Conservation (phyloP, 805 yeast species). For the Candida corydali region DNA sequence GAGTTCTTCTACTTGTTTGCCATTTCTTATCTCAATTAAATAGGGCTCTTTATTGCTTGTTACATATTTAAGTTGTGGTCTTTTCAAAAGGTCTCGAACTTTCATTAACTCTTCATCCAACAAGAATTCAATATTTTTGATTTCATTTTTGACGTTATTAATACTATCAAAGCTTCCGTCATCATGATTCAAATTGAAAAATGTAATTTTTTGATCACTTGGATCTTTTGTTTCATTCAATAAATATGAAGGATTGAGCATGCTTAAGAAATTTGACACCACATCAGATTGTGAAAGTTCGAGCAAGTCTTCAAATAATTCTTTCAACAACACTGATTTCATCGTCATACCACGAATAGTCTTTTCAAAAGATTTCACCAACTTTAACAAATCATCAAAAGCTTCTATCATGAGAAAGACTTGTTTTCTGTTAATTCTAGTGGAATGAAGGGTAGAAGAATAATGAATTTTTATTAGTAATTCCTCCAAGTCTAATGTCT, state of each 20-base stretch:
- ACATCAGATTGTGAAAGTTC: constrained; percentile 23
- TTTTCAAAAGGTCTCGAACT: constrained; percentile 43
- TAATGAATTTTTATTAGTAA: constrained; percentile 36
- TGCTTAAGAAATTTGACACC: constrained; percentile 33
- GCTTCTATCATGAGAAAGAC: constrained; percentile 26
- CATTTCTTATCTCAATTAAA: constrained; percentile 69
- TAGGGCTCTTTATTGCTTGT: constrained; percentile 64
- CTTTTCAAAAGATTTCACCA: constrained; percentile 29
- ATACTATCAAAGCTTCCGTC: constrained; percentile 28
- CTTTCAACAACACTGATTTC: constrained; percentile 29
- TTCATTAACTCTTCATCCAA: constrained; percentile 50
- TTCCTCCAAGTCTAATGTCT: constrained; percentile 29
- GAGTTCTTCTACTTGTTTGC: constrained; percentile 46
- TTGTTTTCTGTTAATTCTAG: constrained; percentile 29
- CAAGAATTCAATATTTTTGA: constrained; percentile 40
- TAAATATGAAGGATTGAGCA: constrained; percentile 53
- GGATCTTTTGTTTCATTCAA: constrained; percentile 42
- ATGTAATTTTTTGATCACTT: constrained; percentile 41
- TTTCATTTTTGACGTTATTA: constrained; percentile 28
- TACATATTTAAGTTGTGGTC: constrained; percentile 55
- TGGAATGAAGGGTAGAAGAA: constrained; percentile 18
- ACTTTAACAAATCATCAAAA: constrained; percentile 22
- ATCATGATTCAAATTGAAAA: constrained; percentile 25
- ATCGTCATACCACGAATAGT: constrained; percentile 27
- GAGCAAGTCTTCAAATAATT: constrained; percentile 36